Conservation (phyloP, 176 grass and related monocot genomes). For the Juncus effusus region DNA sequence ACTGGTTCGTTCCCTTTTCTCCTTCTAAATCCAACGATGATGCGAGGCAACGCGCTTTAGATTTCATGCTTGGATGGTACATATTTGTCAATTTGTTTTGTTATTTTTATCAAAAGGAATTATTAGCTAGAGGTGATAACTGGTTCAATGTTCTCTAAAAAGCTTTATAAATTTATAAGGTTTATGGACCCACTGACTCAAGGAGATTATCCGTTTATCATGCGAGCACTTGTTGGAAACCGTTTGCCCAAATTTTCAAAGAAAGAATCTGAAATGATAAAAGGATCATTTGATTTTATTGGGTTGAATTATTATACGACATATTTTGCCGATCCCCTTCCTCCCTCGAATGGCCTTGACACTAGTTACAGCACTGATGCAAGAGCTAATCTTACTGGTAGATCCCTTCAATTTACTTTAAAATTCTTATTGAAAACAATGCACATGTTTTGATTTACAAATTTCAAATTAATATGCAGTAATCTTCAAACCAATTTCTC, state of each 20-base stretch:
- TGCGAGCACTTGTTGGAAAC: conserved; percentile 35
- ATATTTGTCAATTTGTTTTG: neutral
- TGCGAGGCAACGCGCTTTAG: conserved; percentile 32
- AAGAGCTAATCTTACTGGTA: conserved; percentile 29
- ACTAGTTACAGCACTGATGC: conserved; percentile 35
- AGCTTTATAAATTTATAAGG: conserved; percentile 19
- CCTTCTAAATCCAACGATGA: conserved; percentile 29
- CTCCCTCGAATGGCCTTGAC: conserved; percentile 33
- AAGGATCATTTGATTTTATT: conserved; percentile 56
- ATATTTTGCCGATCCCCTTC: conserved; percentile 26
- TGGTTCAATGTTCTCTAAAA: neutral
- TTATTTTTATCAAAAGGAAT: neutral
- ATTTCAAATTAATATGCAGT: neutral
- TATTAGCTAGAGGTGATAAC: too few species aligned
- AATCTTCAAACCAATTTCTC: too few species aligned
- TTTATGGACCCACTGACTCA: conserved; percentile 41
- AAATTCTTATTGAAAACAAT: neutral
- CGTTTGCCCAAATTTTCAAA: conserved; percentile 50
- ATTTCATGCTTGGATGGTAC: conserved; percentile 72
- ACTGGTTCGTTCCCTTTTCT: conserved; percentile 49
- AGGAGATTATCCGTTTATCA: conserved; percentile 45
- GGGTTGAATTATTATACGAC: conserved; percentile 67
- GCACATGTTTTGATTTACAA: neutral
- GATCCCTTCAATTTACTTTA: neutral
- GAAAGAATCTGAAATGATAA: conserved; percentile 35